Base-by-base conservation (phyloP, 2,329 filamentous ascomycete genomes). In the Botrytis sinoallii region DNA sequence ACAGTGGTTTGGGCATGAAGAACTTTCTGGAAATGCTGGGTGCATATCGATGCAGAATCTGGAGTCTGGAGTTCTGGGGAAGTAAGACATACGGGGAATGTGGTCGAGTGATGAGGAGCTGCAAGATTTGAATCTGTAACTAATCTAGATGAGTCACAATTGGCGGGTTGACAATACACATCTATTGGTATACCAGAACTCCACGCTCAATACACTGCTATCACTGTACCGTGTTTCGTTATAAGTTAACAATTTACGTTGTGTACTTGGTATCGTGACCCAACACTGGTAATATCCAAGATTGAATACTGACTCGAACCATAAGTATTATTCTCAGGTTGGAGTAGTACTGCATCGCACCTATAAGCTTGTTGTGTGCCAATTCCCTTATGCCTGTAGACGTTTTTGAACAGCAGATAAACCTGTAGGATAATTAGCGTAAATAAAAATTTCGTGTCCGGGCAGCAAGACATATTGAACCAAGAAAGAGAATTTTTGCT, bases 41-140 rank as follows among this genome's bases (percentile, higher is more conserved):
- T 40, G 52, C 52, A 57, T 29, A 57, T 61, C 12, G 22, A 9
- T 0, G 22, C 1, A 18, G 25, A n/a, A 63, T 42, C 35, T 35
- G 57, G 32, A 60, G 22, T 63, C 60, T 63, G 60, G 60, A 42
- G 60, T 63, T 63, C 35, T 63, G 60, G 60, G 38, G 60, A 63
- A 63, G 52, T 63, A 25, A 42, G 60, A 63, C 60, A 40, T 63
- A n/a, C 35, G 38, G 60, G 59, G 60, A n/a, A 25, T 42, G 25
- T 22, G 60, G 35, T 63, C 40, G 38, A 63, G 14, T 8, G 22
- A 42, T 25, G 12, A 40, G 14, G 38, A 16, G 60, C 60, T 40
- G 60, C 60, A 18, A 59, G 18, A n/a, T 42, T 6, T 61, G 35
- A 61, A 29, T 29, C n/a, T 61, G 35, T 40, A 38, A 20, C 48